A percentile compares a stretch with the other conserved stretches of the same genome.
Evolutionary conservation across 805 yeast species (phyloP).

Genomic region (Saturnispora sanitii): DNA sequence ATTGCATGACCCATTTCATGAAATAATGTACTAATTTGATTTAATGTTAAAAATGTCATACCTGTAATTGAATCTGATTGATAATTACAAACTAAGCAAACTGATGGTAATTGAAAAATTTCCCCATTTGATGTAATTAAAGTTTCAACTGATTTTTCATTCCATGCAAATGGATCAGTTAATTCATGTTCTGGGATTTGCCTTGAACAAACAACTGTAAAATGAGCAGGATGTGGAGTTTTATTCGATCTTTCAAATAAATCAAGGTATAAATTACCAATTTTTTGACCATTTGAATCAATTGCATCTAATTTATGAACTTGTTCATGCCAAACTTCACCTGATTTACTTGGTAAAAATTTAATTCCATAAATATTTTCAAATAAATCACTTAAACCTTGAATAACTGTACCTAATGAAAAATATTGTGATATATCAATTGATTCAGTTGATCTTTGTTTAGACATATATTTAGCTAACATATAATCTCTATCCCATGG

Average conservation of each 20-base stretch:
- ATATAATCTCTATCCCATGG: constrained; percentile 92
- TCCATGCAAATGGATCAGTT: constrained; percentile 29
- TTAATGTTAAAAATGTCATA: constrained; percentile 49
- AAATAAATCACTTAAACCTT: constrained; percentile 70
- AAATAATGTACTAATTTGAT: constrained; percentile 86
- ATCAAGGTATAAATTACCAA: constrained; percentile 84
- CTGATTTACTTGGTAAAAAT: constrained; percentile 56
- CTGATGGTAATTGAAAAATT: constrained; percentile 75
- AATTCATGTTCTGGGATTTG: constrained; percentile 51
- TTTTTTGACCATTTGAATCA: constrained; percentile 48
- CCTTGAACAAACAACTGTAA: constrained; percentile 91
- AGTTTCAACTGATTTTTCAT: constrained; percentile 25
- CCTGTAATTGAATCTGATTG: constrained; percentile 25
- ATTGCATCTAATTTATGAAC: constrained; percentile 75
- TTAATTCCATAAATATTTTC: constrained; percentile 65
- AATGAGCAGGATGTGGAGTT: constrained; percentile 85
- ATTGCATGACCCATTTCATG: constrained; percentile 99
- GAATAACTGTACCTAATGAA: constrained; percentile 76
- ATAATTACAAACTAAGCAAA: constrained; percentile 83
- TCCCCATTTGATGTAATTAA: constrained; percentile 30
- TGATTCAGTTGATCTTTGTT: constrained; percentile 26
- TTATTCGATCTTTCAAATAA: constrained; percentile 69
- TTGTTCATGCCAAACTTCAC: constrained; percentile 84
- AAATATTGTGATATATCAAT: constrained; percentile 60
- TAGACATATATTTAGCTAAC: constrained; percentile 21